These are phyloP conservation scores for Teunomyces panamensis DNA, from an alignment of 805 yeast species.

Conservation along the genomic window DNA sequence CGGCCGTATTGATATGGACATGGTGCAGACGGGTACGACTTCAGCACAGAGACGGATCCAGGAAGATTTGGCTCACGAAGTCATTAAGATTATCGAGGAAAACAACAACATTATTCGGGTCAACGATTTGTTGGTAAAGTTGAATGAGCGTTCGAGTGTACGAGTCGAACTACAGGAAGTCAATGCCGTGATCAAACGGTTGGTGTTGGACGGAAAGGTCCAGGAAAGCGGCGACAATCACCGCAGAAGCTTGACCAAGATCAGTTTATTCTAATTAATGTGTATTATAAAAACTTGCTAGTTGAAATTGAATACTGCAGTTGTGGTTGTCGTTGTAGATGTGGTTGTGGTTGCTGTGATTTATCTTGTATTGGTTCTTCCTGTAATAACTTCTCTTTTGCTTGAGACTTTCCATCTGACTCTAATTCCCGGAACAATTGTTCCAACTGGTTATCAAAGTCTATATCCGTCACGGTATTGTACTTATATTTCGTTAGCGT, in stretches of 20 bases:
- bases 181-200: conserved; percentile 60
- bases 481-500: conserved; percentile 39
- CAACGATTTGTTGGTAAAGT: conserved; percentile 53
- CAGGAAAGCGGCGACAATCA: conserved; percentile 70
- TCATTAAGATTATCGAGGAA: conserved; percentile 50
- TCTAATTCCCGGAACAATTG: conserved; percentile 32
- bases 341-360: neutral
- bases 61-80: conserved; percentile 66
- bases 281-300: conserved; percentile 9
- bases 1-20: conserved; percentile 95
- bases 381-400: too few relatives aligned
- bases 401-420: too few relatives aligned
- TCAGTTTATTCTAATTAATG: conserved; percentile 12
- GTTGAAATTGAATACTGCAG: conserved; percentile 5
- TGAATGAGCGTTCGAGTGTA: conserved; percentile 64
- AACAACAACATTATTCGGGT: conserved; percentile 51
- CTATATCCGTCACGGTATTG: conserved; percentile 32
- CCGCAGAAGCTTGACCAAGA: conserved; percentile 52
- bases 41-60: conserved; percentile 76
- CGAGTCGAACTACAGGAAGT: conserved; percentile 71
- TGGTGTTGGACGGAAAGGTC: conserved; percentile 70
- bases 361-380: neutral
- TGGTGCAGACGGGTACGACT: conserved; percentile 94
- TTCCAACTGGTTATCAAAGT: conserved; percentile 39
- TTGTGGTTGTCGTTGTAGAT: neutral